Evolutionary conservation across 2,329 filamentous ascomycete genomes (phyloP).

Genomic region (Colletotrichum ledebouriae): DNA sequence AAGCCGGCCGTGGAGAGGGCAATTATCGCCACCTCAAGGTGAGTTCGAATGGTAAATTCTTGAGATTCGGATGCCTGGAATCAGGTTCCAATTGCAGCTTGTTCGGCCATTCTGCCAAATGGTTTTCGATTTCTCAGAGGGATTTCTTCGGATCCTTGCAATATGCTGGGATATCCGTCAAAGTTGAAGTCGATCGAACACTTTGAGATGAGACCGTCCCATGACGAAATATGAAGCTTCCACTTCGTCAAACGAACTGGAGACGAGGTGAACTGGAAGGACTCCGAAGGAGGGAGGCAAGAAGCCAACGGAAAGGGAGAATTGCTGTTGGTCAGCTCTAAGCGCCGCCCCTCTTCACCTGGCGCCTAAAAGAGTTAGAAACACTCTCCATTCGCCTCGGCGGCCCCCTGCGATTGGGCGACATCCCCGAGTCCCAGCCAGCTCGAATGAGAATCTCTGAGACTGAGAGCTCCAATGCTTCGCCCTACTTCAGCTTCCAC

Average conservation of each 20-base stretch:
- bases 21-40: no score
- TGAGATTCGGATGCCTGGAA: no score
- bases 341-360: slow-evolving; percentile 42
- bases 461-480: slow-evolving; percentile 22
- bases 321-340: slow-evolving; percentile 32
- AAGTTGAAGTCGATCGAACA: no score
- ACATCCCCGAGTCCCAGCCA: slow-evolving; percentile 8
- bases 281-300: not conserved
- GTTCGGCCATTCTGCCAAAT: no score
- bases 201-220: not conserved
- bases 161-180: no score
- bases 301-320: slow-evolving; percentile 24
- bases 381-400: slow-evolving; percentile 28
- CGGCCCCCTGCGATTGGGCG: slow-evolving; percentile 35
- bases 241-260: not conserved
- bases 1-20: no score
- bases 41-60: no score
- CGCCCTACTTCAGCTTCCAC: not conserved
- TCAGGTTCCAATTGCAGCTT: no score
- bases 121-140: no score
- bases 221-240: not conserved
- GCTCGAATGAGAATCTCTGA: slow-evolving; percentile 32
- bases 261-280: slow-evolving; percentile 6
- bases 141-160: no score
- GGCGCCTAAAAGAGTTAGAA: slow-evolving; percentile 38